Evolutionary conservation across 768 basidiomycete genomes (phyloP).

Genomic region (Lepiota venenata): DNA sequence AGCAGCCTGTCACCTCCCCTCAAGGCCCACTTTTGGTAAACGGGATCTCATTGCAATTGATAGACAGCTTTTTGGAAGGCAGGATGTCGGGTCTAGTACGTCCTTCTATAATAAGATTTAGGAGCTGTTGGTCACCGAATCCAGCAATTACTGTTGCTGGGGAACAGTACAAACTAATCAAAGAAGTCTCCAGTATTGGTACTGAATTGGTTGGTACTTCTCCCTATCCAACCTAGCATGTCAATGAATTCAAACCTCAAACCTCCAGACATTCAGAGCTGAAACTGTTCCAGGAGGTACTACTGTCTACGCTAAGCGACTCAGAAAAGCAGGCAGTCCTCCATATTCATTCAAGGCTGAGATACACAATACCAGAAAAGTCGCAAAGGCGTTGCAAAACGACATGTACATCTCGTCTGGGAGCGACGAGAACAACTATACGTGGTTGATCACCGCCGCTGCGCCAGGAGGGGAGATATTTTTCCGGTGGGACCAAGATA

Average conservation of each 20-base stretch:
- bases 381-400: neutral
- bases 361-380: neutral
- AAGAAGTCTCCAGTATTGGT: neutral
- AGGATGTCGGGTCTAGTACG: neutral
- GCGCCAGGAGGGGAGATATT: constrained; percentile 1
- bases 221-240: neutral
- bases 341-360: neutral
- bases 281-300: neutral
- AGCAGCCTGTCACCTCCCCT: too few relatives aligned
- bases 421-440: neutral
- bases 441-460: constrained; percentile 2
- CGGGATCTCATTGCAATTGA: too few relatives aligned
- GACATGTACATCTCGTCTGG: neutral
- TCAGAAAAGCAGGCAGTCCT: neutral
- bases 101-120: neutral
- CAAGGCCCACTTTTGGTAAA: too few relatives aligned
- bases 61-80: neutral
- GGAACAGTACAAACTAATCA: neutral
- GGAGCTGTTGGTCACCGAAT: neutral
- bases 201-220: neutral
- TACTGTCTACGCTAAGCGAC: neutral
- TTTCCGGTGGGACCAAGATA: neutral
- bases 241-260: neutral
- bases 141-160: neutral
- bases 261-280: neutral